Evolutionary conservation across 2,329 filamentous ascomycete species (phyloP).

Genomic region (Epichloe sp.): DNA sequence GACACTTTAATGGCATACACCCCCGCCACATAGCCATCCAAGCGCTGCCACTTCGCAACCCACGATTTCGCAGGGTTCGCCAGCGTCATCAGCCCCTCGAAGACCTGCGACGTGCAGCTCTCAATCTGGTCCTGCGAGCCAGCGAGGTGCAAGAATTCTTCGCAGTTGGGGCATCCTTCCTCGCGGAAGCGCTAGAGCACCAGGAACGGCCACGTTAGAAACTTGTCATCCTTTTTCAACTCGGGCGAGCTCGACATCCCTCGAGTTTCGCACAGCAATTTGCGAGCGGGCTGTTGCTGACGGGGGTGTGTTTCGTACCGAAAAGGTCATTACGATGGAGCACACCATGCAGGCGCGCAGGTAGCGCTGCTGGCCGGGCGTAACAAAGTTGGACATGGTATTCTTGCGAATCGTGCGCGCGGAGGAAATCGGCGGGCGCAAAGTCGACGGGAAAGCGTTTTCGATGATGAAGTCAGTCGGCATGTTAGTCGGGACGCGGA

Average conservation of each 20-base stretch:
- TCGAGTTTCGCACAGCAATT: background rate
- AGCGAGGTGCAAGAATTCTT: slow-evolving; percentile 74
- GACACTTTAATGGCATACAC: slow-evolving; percentile 93
- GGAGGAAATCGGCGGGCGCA: background rate
- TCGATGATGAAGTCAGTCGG: no score
- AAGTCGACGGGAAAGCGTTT: no score
- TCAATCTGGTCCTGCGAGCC: slow-evolving; percentile 70
- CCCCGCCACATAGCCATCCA: slow-evolving; percentile 77
- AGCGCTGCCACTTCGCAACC: slow-evolving; percentile 92
- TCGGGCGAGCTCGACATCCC: no score
- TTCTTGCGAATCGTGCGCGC: background rate
- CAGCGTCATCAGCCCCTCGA: slow-evolving; percentile 81
- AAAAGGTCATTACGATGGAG: slow-evolving; percentile 77
- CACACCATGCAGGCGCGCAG: slow-evolving; percentile 98
- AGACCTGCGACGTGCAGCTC: slow-evolving; percentile 91
- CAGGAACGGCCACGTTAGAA: background rate
- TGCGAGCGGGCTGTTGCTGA: background rate
- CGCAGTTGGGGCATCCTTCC: slow-evolving; percentile 92
- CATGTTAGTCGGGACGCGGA: no score
- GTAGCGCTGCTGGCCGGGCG: slow-evolving; percentile 65
- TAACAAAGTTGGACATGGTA: slow-evolving; percentile 45
- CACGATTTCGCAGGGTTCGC: slow-evolving; percentile 74
- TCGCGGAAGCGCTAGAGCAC: slow-evolving; percentile 60
- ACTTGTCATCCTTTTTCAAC: background rate
- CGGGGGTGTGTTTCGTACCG: slow-evolving; percentile 33